Conservation (phyloP, 129 eudicot species). For the Flaveria robusta region DNA sequence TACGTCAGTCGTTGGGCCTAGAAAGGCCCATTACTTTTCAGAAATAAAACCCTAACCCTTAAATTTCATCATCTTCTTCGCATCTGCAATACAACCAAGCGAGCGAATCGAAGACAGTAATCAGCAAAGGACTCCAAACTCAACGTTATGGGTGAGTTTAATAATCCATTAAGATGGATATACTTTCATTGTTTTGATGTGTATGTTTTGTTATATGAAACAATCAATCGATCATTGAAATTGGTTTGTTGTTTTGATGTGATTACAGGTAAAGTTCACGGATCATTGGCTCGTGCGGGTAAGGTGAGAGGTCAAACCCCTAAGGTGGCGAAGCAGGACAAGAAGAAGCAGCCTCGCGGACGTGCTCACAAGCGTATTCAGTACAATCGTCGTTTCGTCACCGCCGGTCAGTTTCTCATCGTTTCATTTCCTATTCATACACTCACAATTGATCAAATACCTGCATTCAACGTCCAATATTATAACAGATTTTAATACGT, state of each 20-base stretch:
- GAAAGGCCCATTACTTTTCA: not conserved
- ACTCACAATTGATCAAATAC: no score
- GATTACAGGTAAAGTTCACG: slow-evolving; percentile 35
- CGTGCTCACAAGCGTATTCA: slow-evolving; percentile 38
- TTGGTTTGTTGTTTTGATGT: not conserved
- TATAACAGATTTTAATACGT: no score
- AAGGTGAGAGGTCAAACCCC: slow-evolving; percentile 38
- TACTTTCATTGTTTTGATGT: not conserved
- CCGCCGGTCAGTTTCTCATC: slow-evolving; percentile 26
- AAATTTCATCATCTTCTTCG: not conserved
- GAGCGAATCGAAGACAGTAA: slow-evolving; percentile 4
- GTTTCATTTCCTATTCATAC: no score
- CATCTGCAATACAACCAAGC: not conserved
- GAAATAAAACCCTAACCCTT: slow-evolving; percentile 15
- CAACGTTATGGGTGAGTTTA: slow-evolving; percentile 26
- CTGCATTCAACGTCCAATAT: no score
- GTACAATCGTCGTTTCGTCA: slow-evolving; percentile 38
- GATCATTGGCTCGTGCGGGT: slow-evolving; percentile 40
- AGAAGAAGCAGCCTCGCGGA: slow-evolving; percentile 38
- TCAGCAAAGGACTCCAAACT: slow-evolving; percentile 1
- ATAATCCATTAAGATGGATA: not conserved
- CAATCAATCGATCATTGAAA: not conserved
- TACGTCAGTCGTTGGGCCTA: not conserved
- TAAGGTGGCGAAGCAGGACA: slow-evolving; percentile 35
- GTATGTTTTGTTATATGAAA: no score